These are phyloP conservation scores for Eutrema heterophyllum DNA, from an alignment of 345 rosid species.

Conservation along the genomic window DNA sequence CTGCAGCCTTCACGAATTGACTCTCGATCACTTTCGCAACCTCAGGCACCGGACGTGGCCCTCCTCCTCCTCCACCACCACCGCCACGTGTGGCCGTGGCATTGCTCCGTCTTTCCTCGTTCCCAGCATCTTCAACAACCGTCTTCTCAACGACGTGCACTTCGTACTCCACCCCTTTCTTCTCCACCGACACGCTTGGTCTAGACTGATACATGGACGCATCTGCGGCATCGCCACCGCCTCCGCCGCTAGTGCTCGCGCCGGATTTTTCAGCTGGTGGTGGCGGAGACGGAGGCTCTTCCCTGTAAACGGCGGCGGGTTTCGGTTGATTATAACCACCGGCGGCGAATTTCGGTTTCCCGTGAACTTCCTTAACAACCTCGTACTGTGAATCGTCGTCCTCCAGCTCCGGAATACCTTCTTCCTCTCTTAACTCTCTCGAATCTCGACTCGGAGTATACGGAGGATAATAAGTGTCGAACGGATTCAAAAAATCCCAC, in stretches of 20 bases:
- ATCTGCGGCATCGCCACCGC: slow-evolving; percentile 19
- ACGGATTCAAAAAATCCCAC: slow-evolving; percentile 79
- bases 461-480: slow-evolving; percentile 48
- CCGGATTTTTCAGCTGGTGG: slow-evolving; percentile 20
- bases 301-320: slow-evolving; percentile 30
- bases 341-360: slow-evolving; percentile 36
- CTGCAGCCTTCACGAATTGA: slow-evolving; percentile 79
- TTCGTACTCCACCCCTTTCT: slow-evolving; percentile 52
- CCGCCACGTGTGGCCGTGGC: slow-evolving; percentile 20
- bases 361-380: slow-evolving; percentile 66
- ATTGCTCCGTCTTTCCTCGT: slow-evolving; percentile 31
- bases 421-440: slow-evolving; percentile 77
- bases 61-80: slow-evolving; percentile 34
- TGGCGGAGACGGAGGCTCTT: slow-evolving; percentile 19
- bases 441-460: slow-evolving; percentile 65
- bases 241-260: slow-evolving; percentile 16
- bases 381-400: slow-evolving; percentile 62
- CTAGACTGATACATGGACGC: slow-evolving; percentile 28
- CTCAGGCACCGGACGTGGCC: slow-evolving; percentile 45
- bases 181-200: slow-evolving; percentile 40
- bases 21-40: slow-evolving; percentile 61
- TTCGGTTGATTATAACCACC: slow-evolving; percentile 29
- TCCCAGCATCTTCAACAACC: slow-evolving; percentile 48
- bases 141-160: slow-evolving; percentile 88
- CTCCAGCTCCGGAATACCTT: slow-evolving; percentile 96